These are phyloP conservation scores for Plasmodium fragile DNA, from an alignment of 169 alveolate genomes.

Conservation along the genomic window DNA sequence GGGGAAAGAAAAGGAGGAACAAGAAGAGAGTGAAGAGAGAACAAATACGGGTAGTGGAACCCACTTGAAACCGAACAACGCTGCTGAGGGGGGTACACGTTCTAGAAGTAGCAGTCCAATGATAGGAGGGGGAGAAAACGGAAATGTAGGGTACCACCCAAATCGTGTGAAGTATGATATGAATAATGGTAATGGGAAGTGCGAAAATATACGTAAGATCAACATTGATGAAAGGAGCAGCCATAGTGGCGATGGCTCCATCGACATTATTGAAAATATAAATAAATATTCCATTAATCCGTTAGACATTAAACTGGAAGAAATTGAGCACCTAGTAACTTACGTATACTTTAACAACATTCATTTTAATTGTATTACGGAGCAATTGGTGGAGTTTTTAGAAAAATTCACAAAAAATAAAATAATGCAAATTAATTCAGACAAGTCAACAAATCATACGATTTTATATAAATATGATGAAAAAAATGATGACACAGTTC, in stretches of 20 bases:
- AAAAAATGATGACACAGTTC: conserved; percentile 57
- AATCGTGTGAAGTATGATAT: not conserved
- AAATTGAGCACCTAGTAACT: conserved; percentile 65
- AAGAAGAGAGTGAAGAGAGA: not conserved
- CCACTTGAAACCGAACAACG: not conserved
- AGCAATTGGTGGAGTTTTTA: conserved; percentile 56
- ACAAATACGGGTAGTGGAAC: not conserved
- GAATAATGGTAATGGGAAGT: not conserved
- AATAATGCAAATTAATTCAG: conserved; percentile 70
- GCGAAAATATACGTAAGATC: not conserved
- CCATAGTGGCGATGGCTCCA: not conserved
- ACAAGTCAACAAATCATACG: conserved; percentile 64
- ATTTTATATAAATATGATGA: conserved; percentile 63
- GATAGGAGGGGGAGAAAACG: not conserved
- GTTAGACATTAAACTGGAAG: conserved; percentile 59
- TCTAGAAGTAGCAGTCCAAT: not conserved
- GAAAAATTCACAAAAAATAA: conserved; percentile 47
- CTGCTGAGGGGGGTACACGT: not conserved
- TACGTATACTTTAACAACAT: conserved; percentile 65
- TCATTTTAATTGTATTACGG: conserved; percentile 63
- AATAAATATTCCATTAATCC: conserved; percentile 68
- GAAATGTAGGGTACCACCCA: not conserved
- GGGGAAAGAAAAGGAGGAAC: not conserved
- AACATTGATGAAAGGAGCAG: not conserved
- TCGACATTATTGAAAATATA: conserved; percentile 63